A percentile compares a stretch with the other conserved stretches of the same genome.
phyloP scores from a whole-genome alignment of 2,329 filamentous ascomycete species.

The Penicillium janthinellum region DNA sequence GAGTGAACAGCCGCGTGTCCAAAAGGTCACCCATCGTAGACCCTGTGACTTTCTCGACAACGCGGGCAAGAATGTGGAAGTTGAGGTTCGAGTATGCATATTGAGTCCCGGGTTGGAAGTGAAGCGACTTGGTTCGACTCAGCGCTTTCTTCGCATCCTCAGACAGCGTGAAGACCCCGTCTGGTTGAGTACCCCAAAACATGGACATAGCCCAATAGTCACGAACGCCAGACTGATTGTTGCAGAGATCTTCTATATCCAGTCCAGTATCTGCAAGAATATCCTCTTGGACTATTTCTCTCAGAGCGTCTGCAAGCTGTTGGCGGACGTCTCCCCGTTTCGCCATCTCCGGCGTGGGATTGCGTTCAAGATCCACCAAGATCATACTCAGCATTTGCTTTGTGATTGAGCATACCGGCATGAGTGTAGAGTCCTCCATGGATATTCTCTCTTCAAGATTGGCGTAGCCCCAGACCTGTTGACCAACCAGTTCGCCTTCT shows the following conservation, averaged over 20 bases:
- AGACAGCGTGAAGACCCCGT: neutral
- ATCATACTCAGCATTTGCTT: constrained; percentile 3
- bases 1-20: neutral
- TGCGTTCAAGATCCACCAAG: neutral
- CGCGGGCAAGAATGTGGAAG: neutral
- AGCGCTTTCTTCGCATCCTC: neutral
- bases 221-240: neutral
- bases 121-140: neutral
- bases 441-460: neutral
- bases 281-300: neutral
- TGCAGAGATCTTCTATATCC: neutral
- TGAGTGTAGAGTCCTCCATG: neutral
- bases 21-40: neutral
- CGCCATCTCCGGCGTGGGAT: neutral
- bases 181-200: constrained; percentile 2
- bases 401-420: neutral
- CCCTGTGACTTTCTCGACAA: neutral
- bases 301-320: neutral
- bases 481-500: neutral
- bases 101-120: neutral
- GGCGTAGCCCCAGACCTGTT: constrained; percentile 1
- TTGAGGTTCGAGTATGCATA: neutral
- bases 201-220: constrained; percentile 3
- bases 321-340: neutral
- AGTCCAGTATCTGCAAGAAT: neutral